Evolutionary conservation across 306 rosid species (phyloP), one percentile per base, ranked within the genome.

Genomic region (Medicago ruthenica): DNA sequence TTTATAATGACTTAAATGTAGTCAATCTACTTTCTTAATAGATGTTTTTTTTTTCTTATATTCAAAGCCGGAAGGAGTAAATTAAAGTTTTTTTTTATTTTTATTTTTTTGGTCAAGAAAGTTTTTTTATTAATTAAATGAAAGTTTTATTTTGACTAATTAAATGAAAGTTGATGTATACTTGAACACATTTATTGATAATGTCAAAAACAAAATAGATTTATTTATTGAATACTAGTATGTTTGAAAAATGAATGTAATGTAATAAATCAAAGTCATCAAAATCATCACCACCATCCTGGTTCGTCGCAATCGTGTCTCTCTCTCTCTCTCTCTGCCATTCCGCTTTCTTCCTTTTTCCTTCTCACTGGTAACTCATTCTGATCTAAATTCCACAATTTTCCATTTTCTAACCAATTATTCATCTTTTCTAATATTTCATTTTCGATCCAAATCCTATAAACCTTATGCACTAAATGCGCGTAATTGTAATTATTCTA

Each of bases 341-440:
- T 76, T 71, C 68, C 67, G 31, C 67, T 73, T 67, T 55, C 70
- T 65, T 39, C 27, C n/a, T n/a, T n/a, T n/a, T 9, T 41, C 44
- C 40, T 45, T 15, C 14, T 47, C 67, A 39, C 80, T 16, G 77
- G 74, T 83, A 78, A 79, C 36, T 67, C 55, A 4, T 76, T 76
- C 63, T 73, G 20, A 58, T 80, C 74, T 59, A 4, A 27, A 27
- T 21, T 21, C 22, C 80, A 67, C 34, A 55, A 1, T 70, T 48
- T 70, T 66, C 50, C 31, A 74, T 79, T 75, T 70, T 44, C n/a
- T 5, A 4, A 12, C 65, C 9, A 36, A 63, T 65, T 13, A 22
- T 50, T 42, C 24, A 59, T 17, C 78, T 13, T 53, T 62, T 71
- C 13, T 62, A 51, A 70, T 64, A 15, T 54, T 34, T 7, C 16